These are phyloP conservation scores for Phytophthora cactorum DNA, from an alignment of 352 stramenopile species.

Conservation along the genomic window DNA sequence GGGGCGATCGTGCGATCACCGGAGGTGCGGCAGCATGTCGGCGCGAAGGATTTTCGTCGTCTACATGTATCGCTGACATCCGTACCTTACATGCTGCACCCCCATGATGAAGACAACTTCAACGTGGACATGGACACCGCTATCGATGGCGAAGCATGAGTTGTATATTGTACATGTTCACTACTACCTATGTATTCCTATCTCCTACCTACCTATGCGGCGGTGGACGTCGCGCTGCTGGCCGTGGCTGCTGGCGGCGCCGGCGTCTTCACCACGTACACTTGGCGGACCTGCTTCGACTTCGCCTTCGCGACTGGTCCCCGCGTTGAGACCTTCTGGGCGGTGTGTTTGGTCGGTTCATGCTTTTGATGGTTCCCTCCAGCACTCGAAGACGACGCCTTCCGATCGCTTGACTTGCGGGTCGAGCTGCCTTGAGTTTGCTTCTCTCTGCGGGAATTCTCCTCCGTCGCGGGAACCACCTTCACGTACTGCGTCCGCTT, in stretches of 20 bases:
- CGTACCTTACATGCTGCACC: not conserved
- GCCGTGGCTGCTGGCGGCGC: not conserved
- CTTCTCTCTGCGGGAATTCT: constrained; percentile 6
- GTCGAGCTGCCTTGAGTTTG: constrained; percentile 3
- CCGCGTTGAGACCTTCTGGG: constrained; percentile 11
- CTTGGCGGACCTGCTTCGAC: constrained; percentile 31
- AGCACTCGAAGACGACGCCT: constrained; percentile 1
- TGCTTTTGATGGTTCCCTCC: constrained; percentile 2
- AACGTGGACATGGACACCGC: constrained; percentile 17
- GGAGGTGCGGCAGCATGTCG: not conserved
- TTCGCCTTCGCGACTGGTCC: constrained; percentile 7
- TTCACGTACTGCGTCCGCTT: constrained; percentile 15
- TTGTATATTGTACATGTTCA: constrained; percentile 18
- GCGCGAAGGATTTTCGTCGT: constrained; percentile 21
- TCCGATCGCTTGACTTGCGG: constrained; percentile 8
- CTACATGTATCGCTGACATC: constrained; percentile 5
- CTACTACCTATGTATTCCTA: constrained; percentile 16
- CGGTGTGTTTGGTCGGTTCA: constrained; percentile 1
- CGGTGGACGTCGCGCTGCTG: constrained; percentile 21
- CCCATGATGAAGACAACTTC: constrained; percentile 18
- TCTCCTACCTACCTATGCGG: constrained; percentile 18
- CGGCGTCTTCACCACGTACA: constrained; percentile 49
- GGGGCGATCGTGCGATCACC: constrained; percentile 12
- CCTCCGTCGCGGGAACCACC: not conserved
- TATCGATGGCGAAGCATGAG: not conserved